These are phyloP conservation scores for Botrytis hyacinthi DNA, from an alignment of 2,329 filamentous ascomycete species.

Conservation along the genomic window DNA sequence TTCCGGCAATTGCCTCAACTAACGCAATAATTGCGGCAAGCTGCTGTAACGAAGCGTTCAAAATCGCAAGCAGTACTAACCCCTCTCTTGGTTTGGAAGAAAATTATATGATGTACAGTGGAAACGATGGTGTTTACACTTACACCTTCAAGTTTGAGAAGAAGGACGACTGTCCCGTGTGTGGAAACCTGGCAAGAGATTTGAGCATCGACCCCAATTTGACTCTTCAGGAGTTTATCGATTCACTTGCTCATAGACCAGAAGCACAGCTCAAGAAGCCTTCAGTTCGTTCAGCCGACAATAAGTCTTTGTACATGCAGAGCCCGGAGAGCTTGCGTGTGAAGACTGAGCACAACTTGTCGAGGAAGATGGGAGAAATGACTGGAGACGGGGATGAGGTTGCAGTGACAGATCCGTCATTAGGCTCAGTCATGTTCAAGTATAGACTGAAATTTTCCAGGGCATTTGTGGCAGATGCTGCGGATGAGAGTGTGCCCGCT, in stretches of 20 bases:
- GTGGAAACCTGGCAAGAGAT: conserved; percentile 76
- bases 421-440: conserved; percentile 49
- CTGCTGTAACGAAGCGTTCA: conserved; percentile 96
- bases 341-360: conserved; percentile 78
- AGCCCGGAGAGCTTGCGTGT: conserved; percentile 77
- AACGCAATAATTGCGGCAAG: conserved; percentile 95
- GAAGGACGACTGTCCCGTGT: conserved; percentile 93
- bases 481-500: neutral
- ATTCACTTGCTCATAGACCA: conserved; percentile 76
- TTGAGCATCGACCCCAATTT: conserved; percentile 67
- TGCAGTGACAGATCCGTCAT: conserved; percentile 89
- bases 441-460: conserved; percentile 36
- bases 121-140: conserved; percentile 92
- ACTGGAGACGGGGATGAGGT: conserved; percentile 82
- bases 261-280: conserved; percentile 94
- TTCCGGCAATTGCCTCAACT: conserved; percentile 94
- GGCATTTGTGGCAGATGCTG: conserved; percentile 13
- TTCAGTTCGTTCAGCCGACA: conserved; percentile 75
- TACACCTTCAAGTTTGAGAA: conserved; percentile 95
- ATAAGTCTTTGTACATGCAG: conserved; percentile 88
- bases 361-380: conserved; percentile 73
- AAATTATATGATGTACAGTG: conserved; percentile 99
- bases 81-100: conserved; percentile 74
- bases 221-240: conserved; percentile 81
- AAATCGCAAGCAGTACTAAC: conserved; percentile 81